Percentiles rank a stretch among this genome's conserved stretches.
These are phyloP conservation scores for Parasarocladium wereldwijsianum DNA, from an alignment of 2,329 filamentous ascomycete species.

Conservation along the genomic window DNA sequence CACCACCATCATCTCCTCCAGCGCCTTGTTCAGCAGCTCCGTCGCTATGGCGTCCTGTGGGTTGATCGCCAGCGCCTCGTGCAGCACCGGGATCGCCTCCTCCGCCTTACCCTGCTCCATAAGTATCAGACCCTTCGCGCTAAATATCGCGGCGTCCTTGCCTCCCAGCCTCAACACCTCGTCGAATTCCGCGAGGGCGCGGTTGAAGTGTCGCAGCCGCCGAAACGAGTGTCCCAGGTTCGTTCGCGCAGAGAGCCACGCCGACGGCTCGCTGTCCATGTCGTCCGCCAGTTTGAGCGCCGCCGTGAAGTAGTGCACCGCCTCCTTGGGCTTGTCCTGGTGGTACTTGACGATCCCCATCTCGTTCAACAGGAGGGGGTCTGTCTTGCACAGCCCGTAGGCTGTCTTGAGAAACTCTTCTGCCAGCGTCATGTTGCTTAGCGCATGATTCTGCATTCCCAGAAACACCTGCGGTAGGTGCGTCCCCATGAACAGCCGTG, in stretches of 20 bases:
- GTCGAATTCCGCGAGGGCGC: slow-evolving; percentile 70
- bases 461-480: slow-evolving; percentile 91
- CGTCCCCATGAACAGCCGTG: slow-evolving; percentile 88
- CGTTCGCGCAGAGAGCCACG: slow-evolving; percentile 71
- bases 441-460: slow-evolving; percentile 93
- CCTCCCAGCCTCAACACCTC: slow-evolving; percentile 72
- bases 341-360: slow-evolving; percentile 94
- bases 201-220: slow-evolving; percentile 50
- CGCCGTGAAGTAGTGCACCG: slow-evolving; percentile 61
- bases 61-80: slow-evolving; percentile 67
- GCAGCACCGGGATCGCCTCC: slow-evolving; percentile 68
- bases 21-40: slow-evolving; percentile 58
- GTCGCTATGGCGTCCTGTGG: slow-evolving; percentile 73
- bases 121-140: slow-evolving; percentile 70
- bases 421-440: slow-evolving; percentile 88
- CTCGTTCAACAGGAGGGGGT: slow-evolving; percentile 87
- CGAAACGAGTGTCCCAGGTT: slow-evolving; percentile 85
- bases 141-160: slow-evolving; percentile 65
- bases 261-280: slow-evolving; percentile 66
- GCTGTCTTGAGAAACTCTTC: slow-evolving; percentile 90
- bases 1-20: slow-evolving; percentile 42
- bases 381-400: slow-evolving; percentile 66
- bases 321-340: slow-evolving; percentile 62
- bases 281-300: slow-evolving; percentile 66
- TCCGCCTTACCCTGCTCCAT: slow-evolving; percentile 62